Percentiles rank a stretch among this genome's conserved stretches.
Conservation (phyloP, 2,329 filamentous ascomycete species). For the Cladobotryum protrusum region DNA sequence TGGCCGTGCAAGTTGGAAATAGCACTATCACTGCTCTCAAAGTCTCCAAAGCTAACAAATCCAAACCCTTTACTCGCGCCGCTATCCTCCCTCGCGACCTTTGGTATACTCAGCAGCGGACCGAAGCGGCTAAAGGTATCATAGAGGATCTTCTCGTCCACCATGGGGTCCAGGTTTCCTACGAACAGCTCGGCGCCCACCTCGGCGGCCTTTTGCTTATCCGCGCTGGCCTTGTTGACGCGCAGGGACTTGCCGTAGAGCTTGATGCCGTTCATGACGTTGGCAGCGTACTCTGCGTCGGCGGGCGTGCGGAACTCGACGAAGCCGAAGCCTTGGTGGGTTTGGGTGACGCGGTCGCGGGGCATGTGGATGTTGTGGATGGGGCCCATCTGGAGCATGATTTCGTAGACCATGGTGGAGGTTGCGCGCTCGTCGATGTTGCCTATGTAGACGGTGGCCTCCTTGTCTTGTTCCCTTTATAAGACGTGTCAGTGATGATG, state of each 20-base stretch:
- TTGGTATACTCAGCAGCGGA: constrained; percentile 74
- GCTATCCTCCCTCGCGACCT: constrained; percentile 84
- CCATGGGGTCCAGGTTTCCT: constrained; percentile 89
- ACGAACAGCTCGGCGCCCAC: constrained; percentile 96
- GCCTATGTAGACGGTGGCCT: constrained; percentile 95
- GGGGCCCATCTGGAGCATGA: constrained; percentile 96
- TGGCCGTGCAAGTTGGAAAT: constrained; percentile 92
- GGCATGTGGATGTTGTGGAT: constrained; percentile 98
- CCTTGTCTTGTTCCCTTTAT: constrained; percentile 91
- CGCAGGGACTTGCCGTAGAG: constrained; percentile 91
- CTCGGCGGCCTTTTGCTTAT: constrained; percentile 89
- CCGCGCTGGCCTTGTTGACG: constrained; percentile 87
- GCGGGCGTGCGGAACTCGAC: constrained; percentile 95
- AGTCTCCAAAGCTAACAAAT: constrained; percentile 88
- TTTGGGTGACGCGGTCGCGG: constrained; percentile 94
- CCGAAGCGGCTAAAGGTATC: constrained; percentile 93
- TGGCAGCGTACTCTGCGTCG: constrained; percentile 93
- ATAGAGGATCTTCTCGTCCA: constrained; percentile 92
- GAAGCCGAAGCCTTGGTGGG: constrained; percentile 96
- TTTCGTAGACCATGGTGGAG: constrained; percentile 87
- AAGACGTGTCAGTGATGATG: constrained; percentile 1
- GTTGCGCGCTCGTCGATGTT: constrained; percentile 96
- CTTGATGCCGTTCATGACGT: constrained; percentile 93
- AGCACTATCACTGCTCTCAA: constrained; percentile 88
- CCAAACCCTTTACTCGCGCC: constrained; percentile 92